Percentiles rank a stretch among this genome's conserved stretches.
Conservation (phyloP, 768 basidiomycete genomes). For the Amanita inopinata region DNA sequence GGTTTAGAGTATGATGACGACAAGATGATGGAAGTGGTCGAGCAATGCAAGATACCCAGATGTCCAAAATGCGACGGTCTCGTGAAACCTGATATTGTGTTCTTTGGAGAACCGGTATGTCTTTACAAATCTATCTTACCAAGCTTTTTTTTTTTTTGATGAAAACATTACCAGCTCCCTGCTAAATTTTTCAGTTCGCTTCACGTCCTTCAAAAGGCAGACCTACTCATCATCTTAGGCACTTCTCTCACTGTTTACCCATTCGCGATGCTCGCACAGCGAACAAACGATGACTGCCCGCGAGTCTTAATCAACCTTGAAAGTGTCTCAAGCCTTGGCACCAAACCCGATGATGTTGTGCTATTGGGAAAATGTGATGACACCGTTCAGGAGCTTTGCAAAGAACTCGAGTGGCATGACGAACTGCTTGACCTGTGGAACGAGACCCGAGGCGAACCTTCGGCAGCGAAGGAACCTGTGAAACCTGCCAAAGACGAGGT, state of each 20-base stretch:
- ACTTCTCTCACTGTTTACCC: constrained; percentile 84
- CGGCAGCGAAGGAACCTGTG: constrained; percentile 5
- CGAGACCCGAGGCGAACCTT: constrained; percentile 27
- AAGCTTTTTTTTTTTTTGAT: background rate
- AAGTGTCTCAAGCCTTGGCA: constrained; percentile 57
- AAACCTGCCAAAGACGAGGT: constrained; percentile 8
- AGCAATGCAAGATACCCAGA: constrained; percentile 52
- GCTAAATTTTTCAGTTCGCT: constrained; percentile 51
- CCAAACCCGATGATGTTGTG: constrained; percentile 46
- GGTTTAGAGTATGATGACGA: constrained; percentile 43
- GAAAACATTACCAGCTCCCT: constrained; percentile 47
- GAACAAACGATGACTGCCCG: constrained; percentile 49
- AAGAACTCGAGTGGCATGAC: constrained; percentile 66
- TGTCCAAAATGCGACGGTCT: constrained; percentile 63
- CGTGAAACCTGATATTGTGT: constrained; percentile 92
- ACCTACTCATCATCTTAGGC: constrained; percentile 85
- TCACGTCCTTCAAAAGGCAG: constrained; percentile 48
- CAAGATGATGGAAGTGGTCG: constrained; percentile 58
- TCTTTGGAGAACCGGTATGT: constrained; percentile 76
- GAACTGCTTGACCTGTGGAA: constrained; percentile 50
- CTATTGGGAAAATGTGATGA: constrained; percentile 67
- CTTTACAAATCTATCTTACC: background rate
- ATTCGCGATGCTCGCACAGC: constrained; percentile 68
- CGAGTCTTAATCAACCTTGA: constrained; percentile 90
- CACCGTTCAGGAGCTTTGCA: constrained; percentile 48